Conservation (phyloP, 805 yeast genomes). For the Teunomyces aglyptinius region DNA sequence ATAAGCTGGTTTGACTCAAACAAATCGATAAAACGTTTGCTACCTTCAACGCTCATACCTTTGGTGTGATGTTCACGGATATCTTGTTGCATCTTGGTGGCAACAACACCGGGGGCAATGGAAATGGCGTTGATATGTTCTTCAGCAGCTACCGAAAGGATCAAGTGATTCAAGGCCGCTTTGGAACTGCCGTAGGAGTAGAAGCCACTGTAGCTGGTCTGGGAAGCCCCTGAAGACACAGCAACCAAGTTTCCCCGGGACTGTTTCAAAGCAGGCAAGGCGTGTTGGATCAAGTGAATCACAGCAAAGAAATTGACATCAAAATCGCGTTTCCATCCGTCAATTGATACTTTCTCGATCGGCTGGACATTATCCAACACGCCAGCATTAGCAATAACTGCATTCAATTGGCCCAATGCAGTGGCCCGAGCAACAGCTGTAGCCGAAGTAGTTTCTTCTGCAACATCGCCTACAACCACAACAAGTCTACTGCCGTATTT, state of each 20-base stretch:
- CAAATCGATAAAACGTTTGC: slow-evolving; percentile 62
- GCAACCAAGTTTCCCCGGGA: slow-evolving; percentile 65
- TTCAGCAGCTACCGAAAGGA: slow-evolving; percentile 62
- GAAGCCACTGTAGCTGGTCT: slow-evolving; percentile 67
- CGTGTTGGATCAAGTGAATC: slow-evolving; percentile 52
- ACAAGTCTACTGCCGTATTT: slow-evolving; percentile 50
- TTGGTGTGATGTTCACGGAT: slow-evolving; percentile 64
- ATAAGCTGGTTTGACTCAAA: slow-evolving; percentile 57
- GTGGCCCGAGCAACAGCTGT: slow-evolving; percentile 46
- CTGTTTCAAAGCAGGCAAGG: slow-evolving; percentile 57
- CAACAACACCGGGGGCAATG: slow-evolving; percentile 93
- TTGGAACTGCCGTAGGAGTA: slow-evolving; percentile 89
- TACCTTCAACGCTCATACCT: slow-evolving; percentile 60
- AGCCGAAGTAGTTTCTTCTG: slow-evolving; percentile 36
- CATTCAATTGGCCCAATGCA: slow-evolving; percentile 56
- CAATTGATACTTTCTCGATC: slow-evolving; percentile 47
- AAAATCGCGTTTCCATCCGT: slow-evolving; percentile 60
- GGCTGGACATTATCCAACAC: slow-evolving; percentile 72
- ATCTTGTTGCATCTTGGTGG: slow-evolving; percentile 81
- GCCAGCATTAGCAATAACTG: slow-evolving; percentile 79
- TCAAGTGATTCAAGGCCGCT: slow-evolving; percentile 84
- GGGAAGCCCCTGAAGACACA: slow-evolving; percentile 88
- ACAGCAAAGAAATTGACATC: slow-evolving; percentile 79
- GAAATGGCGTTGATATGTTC: slow-evolving; percentile 56
- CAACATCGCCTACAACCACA: slow-evolving; percentile 59